Conservation (phyloP, 768 basidiomycete genomes). For the Leccinum variicolor region DNA sequence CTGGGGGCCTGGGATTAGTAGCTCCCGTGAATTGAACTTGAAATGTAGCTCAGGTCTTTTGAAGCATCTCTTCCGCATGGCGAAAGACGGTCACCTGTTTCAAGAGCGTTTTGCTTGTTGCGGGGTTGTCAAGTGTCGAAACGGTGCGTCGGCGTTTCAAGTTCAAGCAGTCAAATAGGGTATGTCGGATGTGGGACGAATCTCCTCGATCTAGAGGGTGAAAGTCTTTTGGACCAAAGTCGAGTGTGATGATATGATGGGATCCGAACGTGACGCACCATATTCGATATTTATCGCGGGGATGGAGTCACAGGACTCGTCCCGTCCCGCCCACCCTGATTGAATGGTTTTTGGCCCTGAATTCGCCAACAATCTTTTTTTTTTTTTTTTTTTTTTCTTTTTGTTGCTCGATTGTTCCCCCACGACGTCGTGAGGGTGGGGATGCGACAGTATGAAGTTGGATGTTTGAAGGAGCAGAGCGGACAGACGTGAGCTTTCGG, state of each 20-base stretch:
- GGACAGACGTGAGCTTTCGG: background rate
- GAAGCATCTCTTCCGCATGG: background rate
- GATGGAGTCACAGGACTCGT: background rate
- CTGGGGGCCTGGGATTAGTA: background rate
- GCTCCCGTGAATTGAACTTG: background rate
- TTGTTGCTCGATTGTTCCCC: background rate
- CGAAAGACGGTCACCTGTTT: slow-evolving; percentile 1
- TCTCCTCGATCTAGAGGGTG: background rate
- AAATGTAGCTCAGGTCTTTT: background rate
- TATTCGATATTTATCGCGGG: background rate
- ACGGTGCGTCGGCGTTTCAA: background rate
- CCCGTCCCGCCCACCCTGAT: slow-evolving; percentile 32
- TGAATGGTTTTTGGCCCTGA: background rate
- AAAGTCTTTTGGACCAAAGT: background rate
- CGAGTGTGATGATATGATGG: background rate
- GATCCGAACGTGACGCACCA: background rate
- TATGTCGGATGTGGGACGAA: background rate
- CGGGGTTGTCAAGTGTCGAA: background rate
- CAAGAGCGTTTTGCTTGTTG: background rate
- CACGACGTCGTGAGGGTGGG: background rate
- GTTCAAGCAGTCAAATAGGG: background rate
- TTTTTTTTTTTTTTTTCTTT: background rate
- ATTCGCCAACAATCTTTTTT: background rate
- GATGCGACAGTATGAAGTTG: background rate
- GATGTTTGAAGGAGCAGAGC: background rate